These are phyloP conservation scores for Aureobasidium sp. DNA, from an alignment of 2,329 filamentous ascomycete genomes.

Conservation along the genomic window DNA sequence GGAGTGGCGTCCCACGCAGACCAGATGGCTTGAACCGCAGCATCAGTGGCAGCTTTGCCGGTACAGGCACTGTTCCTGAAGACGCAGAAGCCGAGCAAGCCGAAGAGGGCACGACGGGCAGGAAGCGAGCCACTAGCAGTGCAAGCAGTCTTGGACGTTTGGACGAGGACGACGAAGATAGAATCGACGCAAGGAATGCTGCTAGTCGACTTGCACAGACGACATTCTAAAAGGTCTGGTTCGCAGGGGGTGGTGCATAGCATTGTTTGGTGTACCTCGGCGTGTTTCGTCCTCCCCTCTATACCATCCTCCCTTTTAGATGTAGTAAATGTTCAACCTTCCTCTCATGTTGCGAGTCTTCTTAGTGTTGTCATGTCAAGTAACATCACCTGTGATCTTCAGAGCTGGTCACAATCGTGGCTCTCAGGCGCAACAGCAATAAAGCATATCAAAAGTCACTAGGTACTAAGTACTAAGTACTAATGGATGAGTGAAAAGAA, in stretches of 20 bases:
- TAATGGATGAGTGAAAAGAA: neutral
- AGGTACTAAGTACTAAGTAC: too few relatives aligned
- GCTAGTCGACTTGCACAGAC: slow-evolving; percentile 89
- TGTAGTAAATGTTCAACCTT: slow-evolving; percentile 1
- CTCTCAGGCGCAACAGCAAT: neutral
- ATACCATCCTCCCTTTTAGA: neutral
- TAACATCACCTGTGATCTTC: neutral
- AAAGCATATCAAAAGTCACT: neutral
- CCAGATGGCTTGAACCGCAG: slow-evolving; percentile 72
- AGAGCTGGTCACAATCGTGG: neutral
- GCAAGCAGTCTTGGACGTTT: slow-evolving; percentile 52
- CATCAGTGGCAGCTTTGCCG: slow-evolving; percentile 64
- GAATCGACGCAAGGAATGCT: slow-evolving; percentile 90
- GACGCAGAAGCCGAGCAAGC: slow-evolving; percentile 41
- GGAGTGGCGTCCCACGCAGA: slow-evolving; percentile 86
- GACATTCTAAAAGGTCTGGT: slow-evolving; percentile 58
- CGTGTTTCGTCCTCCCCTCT: neutral
- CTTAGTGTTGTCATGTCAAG: neutral
- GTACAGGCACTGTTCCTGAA: slow-evolving; percentile 47
- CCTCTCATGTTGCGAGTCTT: neutral
- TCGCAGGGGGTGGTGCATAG: neutral
- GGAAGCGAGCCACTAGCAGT: slow-evolving; percentile 43
- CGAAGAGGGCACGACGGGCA: slow-evolving; percentile 35
- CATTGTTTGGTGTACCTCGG: neutral
- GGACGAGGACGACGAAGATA: slow-evolving; percentile 81